Base-by-base conservation (phyloP, 257 asterid species). In the Echium plantagineum region DNA sequence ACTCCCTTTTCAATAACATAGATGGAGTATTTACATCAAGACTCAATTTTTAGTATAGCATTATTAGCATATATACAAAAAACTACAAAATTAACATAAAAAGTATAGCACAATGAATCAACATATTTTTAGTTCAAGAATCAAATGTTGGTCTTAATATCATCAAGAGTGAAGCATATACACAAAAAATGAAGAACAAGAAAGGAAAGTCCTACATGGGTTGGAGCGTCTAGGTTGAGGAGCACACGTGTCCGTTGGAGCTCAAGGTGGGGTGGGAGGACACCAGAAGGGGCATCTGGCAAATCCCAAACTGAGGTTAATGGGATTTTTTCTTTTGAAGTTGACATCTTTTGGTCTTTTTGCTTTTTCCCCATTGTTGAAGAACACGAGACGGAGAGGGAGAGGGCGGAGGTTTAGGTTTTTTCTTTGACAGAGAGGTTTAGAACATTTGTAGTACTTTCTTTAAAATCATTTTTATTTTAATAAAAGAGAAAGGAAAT, bases 221-320 rank as follows among this genome's bases (percentile, higher is more conserved):
- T 81, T 16, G 98, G 94, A 49, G 97, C 97, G 54, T 83, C 89
- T 62, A 58, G 55, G 63, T 58, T 75, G 79, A 97, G 86, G 54
- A 59, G 59, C 69, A 84, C 89, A 8, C 94, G 96, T 54, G 91
- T 83, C 67, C 85, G 73, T 64, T 80, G 95, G 22, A 80, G 83
- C 18, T 87, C 71, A 32, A 93, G 61, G 78, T 93, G 95, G 12
- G 80, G 65, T 0, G 94, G 87, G 59, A 93, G 76, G 60, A 52
- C 57, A 22, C 97, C 98, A n/a, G n/a, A n/a, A 59, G 68, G 61
- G 7, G 89, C 75, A 72, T 91, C 98, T 0, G 96, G 96, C 71
- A 91, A 75, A 59, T 91, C 96, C 95, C 95, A 89, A 38, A 83
- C 87, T 10, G 95, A 76, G 67, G 82, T 57, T 66, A 78, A 83